These are phyloP conservation scores for Aspergillus uvarum DNA, from an alignment of 2,329 filamentous ascomycete genomes.

Conservation along the genomic window DNA sequence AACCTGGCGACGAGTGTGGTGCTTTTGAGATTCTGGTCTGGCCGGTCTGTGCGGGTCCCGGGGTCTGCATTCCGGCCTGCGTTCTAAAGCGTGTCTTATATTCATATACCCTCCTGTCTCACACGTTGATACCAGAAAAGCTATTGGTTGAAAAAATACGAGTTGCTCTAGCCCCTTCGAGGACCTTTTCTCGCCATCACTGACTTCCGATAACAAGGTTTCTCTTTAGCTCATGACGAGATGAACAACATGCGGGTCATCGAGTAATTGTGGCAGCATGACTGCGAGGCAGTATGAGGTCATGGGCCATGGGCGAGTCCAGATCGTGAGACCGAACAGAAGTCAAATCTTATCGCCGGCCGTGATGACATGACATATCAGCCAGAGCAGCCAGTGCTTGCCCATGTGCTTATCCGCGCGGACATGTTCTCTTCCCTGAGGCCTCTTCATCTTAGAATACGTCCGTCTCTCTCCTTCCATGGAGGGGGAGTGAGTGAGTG, in stretches of 20 bases:
- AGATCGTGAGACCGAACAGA: background rate
- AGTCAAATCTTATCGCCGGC: background rate
- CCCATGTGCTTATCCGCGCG: background rate
- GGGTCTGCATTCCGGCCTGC: background rate
- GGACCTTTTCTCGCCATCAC: background rate
- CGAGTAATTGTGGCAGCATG: background rate
- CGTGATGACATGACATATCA: background rate
- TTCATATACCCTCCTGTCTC: conserved; percentile 17
- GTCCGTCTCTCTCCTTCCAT: background rate
- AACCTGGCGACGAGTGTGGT: background rate
- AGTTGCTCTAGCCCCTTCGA: background rate
- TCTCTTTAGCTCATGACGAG: background rate
- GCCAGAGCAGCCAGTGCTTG: background rate
- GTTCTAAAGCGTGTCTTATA: background rate
- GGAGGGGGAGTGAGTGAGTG: background rate
- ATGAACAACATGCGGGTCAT: background rate
- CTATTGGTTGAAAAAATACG: background rate
- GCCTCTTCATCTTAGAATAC: background rate
- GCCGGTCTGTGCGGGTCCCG: background rate
- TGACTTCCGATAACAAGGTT: background rate
- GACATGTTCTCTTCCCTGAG: background rate
- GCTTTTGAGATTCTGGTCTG: background rate
- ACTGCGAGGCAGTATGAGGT: background rate
- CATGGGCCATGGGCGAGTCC: background rate
- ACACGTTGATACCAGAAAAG: background rate